Evolutionary conservation across 352 stramenopile species (phyloP).

Genomic region (Phytophthora pluvialis): DNA sequence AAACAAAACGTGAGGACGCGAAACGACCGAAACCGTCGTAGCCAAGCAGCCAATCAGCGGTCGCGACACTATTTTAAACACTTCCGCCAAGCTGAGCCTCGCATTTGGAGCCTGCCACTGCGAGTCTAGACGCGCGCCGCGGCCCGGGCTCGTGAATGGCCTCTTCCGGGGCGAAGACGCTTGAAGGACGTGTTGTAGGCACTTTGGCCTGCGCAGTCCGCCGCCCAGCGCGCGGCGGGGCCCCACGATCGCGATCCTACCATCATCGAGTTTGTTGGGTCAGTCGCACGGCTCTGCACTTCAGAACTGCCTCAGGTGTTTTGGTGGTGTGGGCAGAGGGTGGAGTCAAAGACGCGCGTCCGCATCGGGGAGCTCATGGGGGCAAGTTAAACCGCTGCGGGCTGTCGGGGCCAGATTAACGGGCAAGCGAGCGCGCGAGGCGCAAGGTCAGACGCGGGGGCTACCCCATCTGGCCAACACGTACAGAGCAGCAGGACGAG

Average conservation of each 20-base stretch:
- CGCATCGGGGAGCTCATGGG: neutral
- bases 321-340: constrained; percentile 22
- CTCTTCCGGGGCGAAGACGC: neutral
- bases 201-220: neutral
- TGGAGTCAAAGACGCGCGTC: constrained; percentile 19
- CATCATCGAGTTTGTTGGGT: constrained; percentile 17
- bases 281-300: constrained; percentile 26
- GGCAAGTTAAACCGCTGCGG: constrained; percentile 20
- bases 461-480: neutral
- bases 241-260: constrained; percentile 3
- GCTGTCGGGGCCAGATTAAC: neutral
- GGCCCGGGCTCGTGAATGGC: too few relatives aligned
- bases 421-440: neutral
- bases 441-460: neutral
- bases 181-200: neutral
- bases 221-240: too few relatives aligned
- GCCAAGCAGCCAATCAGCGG: constrained; percentile 19
- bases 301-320: constrained; percentile 15
- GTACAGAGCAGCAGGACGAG: neutral
- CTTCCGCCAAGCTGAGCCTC: neutral
- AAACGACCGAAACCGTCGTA: constrained; percentile 26
- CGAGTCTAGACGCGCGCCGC: too few relatives aligned
- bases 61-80: constrained; percentile 4
- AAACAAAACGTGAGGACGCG: constrained; percentile 34
- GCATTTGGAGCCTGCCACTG: neutral